These are phyloP conservation scores for Bothia castanella DNA, from an alignment of 1,284 basidiomycete genomes.

Conservation along the genomic window DNA sequence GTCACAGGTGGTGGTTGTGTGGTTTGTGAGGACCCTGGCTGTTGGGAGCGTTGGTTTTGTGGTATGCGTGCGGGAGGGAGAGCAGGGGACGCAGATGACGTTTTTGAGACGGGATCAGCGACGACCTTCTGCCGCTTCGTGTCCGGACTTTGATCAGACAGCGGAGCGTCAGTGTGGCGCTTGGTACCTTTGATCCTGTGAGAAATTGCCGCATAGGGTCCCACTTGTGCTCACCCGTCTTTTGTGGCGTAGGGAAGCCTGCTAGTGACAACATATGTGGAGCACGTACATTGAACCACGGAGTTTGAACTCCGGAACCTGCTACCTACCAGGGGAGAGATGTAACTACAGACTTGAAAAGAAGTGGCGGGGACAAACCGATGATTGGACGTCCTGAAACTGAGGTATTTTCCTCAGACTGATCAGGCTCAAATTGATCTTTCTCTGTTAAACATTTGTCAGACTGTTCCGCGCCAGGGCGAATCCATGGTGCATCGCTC, in stretches of 20 bases:
- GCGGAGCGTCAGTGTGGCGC: conserved; percentile 21
- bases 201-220: conserved; percentile 7
- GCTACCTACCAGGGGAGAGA: conserved; percentile 34
- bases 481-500: neutral
- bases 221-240: conserved; percentile 30
- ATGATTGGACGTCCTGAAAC: conserved; percentile 49
- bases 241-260: conserved; percentile 45
- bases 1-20: conserved; percentile 9
- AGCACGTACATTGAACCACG: conserved; percentile 54
- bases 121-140: conserved; percentile 30
- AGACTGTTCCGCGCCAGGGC: neutral
- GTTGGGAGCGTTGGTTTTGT: conserved; percentile 21
- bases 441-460: conserved; percentile 42
- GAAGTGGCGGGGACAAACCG: conserved; percentile 37
- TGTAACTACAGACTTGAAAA: neutral
- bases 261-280: conserved; percentile 47
- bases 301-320: conserved; percentile 35
- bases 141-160: conserved; percentile 29
- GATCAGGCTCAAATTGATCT: conserved; percentile 57
- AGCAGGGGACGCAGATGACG: conserved; percentile 25
- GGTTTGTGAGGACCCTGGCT: conserved; percentile 11
- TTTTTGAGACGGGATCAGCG: conserved; percentile 22
- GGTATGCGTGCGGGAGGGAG: conserved; percentile 19
- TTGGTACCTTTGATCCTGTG: conserved; percentile 26
- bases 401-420: conserved; percentile 44